A percentile compares a stretch with the other conserved stretches of the same genome.
phyloP scores from a whole-genome alignment of 2,329 filamentous ascomycete genomes.

The Aspergillus neotritici region DNA sequence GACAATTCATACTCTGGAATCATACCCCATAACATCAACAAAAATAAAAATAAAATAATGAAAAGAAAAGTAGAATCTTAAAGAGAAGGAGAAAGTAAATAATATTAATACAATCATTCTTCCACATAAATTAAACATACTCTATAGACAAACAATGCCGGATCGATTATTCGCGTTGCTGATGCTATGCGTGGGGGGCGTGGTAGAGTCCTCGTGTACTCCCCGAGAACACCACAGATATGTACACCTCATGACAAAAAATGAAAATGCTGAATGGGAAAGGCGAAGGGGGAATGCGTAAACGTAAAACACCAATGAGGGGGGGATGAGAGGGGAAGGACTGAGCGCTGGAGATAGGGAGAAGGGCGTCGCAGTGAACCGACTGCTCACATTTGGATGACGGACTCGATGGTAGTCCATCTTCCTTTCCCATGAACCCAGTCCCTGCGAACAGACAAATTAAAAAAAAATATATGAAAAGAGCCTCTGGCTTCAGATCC shows the following conservation, averaged over 20 bases:
- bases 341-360: neutral
- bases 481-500: no score
- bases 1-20: no score
- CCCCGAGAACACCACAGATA: slow-evolving; percentile 12
- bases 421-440: no score
- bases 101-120: neutral
- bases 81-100: neutral
- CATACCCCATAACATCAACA: no score
- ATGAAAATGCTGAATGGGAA: slow-evolving; percentile 9
- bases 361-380: no score
- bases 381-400: no score
- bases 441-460: no score
- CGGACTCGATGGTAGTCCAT: no score
- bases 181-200: slow-evolving; percentile 2
- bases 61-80: neutral
- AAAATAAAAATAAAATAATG: no score
- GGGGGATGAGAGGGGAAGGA: neutral
- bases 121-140: neutral
- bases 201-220: neutral
- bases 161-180: slow-evolving; percentile 23
- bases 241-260: slow-evolving; percentile 31
- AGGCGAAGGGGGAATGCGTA: slow-evolving; percentile 3
- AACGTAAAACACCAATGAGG: neutral
- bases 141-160: slow-evolving; percentile 9
- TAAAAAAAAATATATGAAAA: no score